A percentile compares a stretch with the other conserved stretches of the same genome.
Conservation (phyloP, 2,329 filamentous ascomycete genomes). For the Epichloe amarillans region DNA sequence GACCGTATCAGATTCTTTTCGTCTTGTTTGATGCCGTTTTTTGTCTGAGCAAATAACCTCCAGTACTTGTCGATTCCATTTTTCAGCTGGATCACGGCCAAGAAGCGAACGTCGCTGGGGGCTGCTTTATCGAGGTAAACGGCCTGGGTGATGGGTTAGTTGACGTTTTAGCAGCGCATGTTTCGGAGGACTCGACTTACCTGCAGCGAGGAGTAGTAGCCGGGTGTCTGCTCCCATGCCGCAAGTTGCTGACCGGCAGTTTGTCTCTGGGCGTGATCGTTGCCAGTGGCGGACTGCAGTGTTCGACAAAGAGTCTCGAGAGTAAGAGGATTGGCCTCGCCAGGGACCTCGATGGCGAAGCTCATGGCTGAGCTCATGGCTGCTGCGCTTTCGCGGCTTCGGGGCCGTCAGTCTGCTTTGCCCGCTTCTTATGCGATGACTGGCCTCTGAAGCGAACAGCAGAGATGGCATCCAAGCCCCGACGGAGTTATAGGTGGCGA, state of each 20-base stretch:
- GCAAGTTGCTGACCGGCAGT: constrained; percentile 57
- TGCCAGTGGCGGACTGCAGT: constrained; percentile 49
- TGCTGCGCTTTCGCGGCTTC: not conserved
- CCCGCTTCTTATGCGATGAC: not conserved
- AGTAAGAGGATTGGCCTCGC: constrained; percentile 62
- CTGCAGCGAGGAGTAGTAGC: constrained; percentile 58
- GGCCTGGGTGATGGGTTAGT: constrained; percentile 33
- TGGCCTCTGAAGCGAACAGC: not conserved
- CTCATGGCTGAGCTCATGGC: constrained; percentile 54
- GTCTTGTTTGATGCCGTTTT: constrained; percentile 55
- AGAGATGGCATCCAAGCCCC: not conserved
- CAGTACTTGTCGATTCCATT: constrained; percentile 95
- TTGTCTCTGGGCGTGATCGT: constrained; percentile 49
- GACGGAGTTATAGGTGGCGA: not conserved
- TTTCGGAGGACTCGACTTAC: constrained; percentile 23
- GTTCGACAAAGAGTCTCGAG: constrained; percentile 50
- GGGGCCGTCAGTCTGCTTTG: not conserved
- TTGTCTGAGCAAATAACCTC: constrained; percentile 45
- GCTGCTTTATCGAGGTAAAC: constrained; percentile 71
- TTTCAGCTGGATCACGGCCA: constrained; percentile 88
- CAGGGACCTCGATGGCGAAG: constrained; percentile 64
- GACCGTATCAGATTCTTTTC: constrained; percentile 69
- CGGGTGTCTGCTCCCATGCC: constrained; percentile 53
- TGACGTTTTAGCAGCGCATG: not conserved
- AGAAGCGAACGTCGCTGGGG: constrained; percentile 66